phyloP scores from a whole-genome alignment of 2,329 filamentous ascomycete genomes.

The Neofusicoccum cordaticola region DNA sequence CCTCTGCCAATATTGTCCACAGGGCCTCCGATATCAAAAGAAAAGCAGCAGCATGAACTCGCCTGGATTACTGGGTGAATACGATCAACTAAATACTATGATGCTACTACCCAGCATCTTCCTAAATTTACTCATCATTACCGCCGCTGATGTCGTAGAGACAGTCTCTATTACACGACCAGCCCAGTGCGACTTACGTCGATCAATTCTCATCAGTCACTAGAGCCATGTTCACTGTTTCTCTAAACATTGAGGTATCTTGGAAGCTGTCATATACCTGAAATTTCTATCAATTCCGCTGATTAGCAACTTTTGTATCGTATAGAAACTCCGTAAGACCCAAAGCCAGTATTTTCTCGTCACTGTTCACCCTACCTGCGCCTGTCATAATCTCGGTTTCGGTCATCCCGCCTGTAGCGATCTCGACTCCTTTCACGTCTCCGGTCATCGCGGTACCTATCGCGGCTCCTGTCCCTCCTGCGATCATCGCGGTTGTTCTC shows the following conservation, averaged over 20 bases:
- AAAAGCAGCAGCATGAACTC: no score
- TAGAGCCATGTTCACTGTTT: neutral
- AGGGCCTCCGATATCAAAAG: no score
- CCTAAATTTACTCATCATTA: no score
- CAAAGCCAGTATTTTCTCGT: neutral
- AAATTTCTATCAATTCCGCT: neutral
- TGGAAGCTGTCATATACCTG: neutral
- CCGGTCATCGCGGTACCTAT: constrained; percentile 38
- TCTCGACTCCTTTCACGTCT: constrained; percentile 26
- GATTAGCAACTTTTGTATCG: neutral
- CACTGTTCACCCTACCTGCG: constrained; percentile 20
- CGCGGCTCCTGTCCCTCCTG: constrained; percentile 36
- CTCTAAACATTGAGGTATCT: neutral
- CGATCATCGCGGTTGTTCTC: constrained; percentile 33
- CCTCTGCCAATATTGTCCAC: no score
- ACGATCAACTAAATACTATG: no score
- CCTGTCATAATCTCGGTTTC: constrained; percentile 33
- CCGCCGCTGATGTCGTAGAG: no score
- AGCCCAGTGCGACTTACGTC: no score
- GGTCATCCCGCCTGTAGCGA: constrained; percentile 32
- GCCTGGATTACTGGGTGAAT: no score
- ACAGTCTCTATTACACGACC: no score
- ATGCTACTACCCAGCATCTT: no score
- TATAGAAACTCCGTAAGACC: neutral
- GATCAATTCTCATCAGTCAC: no score